Percentiles rank a stretch among this genome's conserved stretches.
phyloP scores from a whole-genome alignment of 371 early-diverging fungal species.

The Umbelopsis sp. region DNA sequence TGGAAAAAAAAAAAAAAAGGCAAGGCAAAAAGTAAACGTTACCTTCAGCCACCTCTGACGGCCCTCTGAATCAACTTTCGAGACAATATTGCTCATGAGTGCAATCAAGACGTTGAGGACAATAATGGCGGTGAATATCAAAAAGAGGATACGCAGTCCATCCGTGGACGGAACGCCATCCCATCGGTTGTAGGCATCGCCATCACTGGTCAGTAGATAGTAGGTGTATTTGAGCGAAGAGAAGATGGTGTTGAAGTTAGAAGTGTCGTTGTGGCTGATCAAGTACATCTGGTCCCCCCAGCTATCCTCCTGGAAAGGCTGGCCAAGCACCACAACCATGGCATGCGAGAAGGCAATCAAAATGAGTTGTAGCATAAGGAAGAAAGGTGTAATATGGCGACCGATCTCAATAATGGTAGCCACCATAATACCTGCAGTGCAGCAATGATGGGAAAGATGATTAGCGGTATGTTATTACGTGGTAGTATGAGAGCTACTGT shows the following conservation, averaged over 20 bases:
- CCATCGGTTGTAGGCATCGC: conserved; percentile 10
- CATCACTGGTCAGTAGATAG: background rate
- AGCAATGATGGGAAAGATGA: background rate
- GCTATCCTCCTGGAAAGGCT: background rate
- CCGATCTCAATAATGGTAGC: conserved; percentile 9
- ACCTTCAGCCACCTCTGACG: conserved; percentile 8
- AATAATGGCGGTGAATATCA: conserved; percentile 16
- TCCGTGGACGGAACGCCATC: conserved; percentile 11
- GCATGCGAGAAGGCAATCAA: conserved; percentile 11
- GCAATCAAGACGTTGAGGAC: conserved; percentile 22
- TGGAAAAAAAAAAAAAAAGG: background rate
- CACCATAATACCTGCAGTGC: background rate
- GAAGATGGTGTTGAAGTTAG: background rate
- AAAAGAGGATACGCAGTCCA: conserved; percentile 10
- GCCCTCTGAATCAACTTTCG: conserved; percentile 14
- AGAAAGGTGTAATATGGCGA: conserved; percentile 10
- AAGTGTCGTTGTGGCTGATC: background rate
- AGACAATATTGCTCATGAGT: conserved; percentile 19
- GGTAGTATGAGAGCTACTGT: background rate
- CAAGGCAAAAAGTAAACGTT: background rate
- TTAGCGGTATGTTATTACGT: background rate
- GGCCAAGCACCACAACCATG: conserved; percentile 1
- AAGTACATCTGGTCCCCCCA: background rate
- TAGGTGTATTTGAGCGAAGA: conserved; percentile 6
- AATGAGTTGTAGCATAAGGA: background rate